Evolutionary conservation across 2,329 filamentous ascomycete genomes (phyloP), one percentile per base, ranked within the genome.

Genomic region (Aspergillus quadrilineatus): DNA sequence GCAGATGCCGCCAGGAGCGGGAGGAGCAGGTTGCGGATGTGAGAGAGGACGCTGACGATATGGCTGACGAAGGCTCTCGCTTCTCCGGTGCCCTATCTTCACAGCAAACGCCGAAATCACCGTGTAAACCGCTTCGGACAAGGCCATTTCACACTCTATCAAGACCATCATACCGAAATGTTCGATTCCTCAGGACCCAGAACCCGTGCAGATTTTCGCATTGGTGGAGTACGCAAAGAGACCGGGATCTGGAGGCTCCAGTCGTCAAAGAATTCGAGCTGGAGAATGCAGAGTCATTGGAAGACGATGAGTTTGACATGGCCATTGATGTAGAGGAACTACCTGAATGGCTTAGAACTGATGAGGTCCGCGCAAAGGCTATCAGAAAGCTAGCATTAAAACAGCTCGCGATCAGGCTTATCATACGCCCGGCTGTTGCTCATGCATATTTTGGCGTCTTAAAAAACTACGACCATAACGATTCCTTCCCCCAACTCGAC

Each of bases 1-100:
- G 69, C 48, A 66, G 71, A 60, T 72, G 72, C 32, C 73, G 73
- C 37, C 63, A 68, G 52, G 73, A 77, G 57, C 72, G 69, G 69
- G 69, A 74, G 55, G 69, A 76, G 63, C 73, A 74, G 62, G 75
- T 77, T 42, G 74, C 73, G 26, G 73, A 72, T 2, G 74, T 75
- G 12, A 76, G 72, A 60, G 75, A 72, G 55, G 75, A 78, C 58
- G 71, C 74, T 47, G 68, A 69, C 54, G 69, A 70, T 54, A 58
- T 77, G 55, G 65, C 73, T 48, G 68, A 74, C 37, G 73, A 77
- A 57, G 75, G 76, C 57, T 59, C 69, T 30, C 69, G 70, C 4
- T 60, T 75, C 53, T 32, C 76, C 30, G 66, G 69, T 47, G 65
- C 67, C 9, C 57, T 75, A n/a, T 56, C 66, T 22, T 62, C 61